A percentile compares a stretch with the other conserved stretches of the same genome.
Conservation (phyloP, 192 early-diverging fungal genomes). For the Anaeromyces robustus region DNA sequence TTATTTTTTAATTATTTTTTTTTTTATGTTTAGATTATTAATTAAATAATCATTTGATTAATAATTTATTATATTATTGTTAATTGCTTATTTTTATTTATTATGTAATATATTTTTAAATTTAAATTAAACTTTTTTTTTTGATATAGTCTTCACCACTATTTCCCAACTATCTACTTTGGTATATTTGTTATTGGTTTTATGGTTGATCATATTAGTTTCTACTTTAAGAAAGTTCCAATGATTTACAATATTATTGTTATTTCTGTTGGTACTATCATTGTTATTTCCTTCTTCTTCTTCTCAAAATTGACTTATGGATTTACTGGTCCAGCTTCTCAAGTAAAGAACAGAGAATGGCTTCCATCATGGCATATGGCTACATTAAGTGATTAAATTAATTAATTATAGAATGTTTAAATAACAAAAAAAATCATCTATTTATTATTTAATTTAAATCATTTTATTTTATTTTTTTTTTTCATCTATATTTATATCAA, state of each 20-base stretch:
- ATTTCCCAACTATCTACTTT: conserved; percentile 85
- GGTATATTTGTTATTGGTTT: conserved; percentile 55
- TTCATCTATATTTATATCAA: too few species aligned
- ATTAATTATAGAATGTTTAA: neutral
- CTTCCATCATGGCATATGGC: neutral
- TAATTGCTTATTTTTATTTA: too few species aligned
- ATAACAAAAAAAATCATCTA: too few species aligned
- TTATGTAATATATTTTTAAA: too few species aligned
- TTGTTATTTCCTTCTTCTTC: neutral
- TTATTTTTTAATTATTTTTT: conserved; percentile 5
- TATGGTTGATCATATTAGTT: conserved; percentile 56
- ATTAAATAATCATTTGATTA: too few species aligned
- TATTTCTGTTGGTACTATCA: neutral
- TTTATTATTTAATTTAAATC: too few species aligned
- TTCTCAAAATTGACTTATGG: neutral
- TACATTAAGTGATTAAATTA: neutral
- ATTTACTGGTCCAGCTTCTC: neutral
- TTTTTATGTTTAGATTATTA: too few species aligned
- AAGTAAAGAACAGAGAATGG: neutral
- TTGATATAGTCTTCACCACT: conserved; percentile 78
- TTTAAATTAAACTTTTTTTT: neutral
- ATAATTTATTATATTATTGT: too few species aligned
- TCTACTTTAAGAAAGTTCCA: conserved; percentile 19
- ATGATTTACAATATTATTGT: neutral
- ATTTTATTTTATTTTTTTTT: too few species aligned